A percentile compares a stretch with the other conserved stretches of the same genome.
Evolutionary conservation across 257 asterid species (phyloP).

Genomic region (Solanum pimpinellifolium): DNA sequence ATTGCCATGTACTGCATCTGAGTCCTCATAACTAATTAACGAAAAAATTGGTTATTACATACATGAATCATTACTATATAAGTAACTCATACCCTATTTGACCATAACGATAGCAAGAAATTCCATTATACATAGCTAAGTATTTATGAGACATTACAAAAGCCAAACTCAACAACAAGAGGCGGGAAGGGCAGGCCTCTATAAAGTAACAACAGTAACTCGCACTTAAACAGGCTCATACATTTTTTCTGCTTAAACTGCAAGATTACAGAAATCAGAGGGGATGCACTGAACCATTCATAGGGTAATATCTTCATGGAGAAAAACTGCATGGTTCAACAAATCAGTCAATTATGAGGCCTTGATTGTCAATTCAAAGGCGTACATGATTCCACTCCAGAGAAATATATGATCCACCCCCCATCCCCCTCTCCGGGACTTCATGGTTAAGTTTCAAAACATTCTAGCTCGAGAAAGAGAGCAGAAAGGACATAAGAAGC

Average conservation of each 20-base stretch:
- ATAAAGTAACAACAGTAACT: not conserved
- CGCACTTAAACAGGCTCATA: not conserved
- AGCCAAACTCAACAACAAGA: not conserved
- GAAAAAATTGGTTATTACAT: not conserved
- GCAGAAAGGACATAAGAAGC: not conserved
- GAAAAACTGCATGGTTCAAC: not conserved
- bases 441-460: not conserved
- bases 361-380: not conserved
- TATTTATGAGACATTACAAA: not conserved
- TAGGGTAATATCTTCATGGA: not conserved
- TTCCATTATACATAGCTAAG: not conserved
- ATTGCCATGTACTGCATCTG: not conserved
- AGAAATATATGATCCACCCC: not conserved
- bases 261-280: not conserved
- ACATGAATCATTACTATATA: not conserved
- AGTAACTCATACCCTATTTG: not conserved
- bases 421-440: not conserved
- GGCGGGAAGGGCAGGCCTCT: not conserved
- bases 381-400: not conserved
- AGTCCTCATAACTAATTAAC: not conserved
- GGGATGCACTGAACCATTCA: not conserved
- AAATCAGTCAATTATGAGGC: not conserved
- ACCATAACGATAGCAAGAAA: not conserved
- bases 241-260: not conserved
- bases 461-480: not conserved